These are phyloP conservation scores for Podochytrium sp. DNA, from an alignment of 192 early-diverging fungal species.

Conservation along the genomic window DNA sequence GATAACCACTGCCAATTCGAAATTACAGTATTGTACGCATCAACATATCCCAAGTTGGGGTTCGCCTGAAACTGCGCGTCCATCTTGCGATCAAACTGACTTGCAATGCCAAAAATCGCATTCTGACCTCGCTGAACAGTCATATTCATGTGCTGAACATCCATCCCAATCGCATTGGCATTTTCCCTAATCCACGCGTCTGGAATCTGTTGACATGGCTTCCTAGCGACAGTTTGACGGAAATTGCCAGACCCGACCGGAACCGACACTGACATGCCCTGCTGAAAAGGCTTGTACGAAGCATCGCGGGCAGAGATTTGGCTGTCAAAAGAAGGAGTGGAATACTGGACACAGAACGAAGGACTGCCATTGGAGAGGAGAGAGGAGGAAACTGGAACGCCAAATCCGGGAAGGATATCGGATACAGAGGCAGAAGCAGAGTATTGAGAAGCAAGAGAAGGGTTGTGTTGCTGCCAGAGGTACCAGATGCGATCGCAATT, in stretches of 20 bases:
- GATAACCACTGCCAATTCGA: not conserved
- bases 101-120: not conserved
- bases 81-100: not conserved
- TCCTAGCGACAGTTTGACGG: too few relatives aligned
- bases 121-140: not conserved
- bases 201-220: not conserved
- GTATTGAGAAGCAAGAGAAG: not conserved
- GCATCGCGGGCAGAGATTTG: too few relatives aligned
- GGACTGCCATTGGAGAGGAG: conserved; percentile 1
- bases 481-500: conserved; percentile 24
- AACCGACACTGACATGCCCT: too few relatives aligned
- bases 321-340: too few relatives aligned
- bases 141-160: conserved; percentile 9
- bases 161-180: not conserved
- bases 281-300: too few relatives aligned
- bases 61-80: not conserved
- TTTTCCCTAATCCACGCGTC: not conserved
- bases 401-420: conserved; percentile 19
- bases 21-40: not conserved
- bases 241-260: too few relatives aligned
- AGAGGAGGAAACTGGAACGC: not conserved
- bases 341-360: conserved; percentile 5
- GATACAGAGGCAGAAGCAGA: not conserved
- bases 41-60: not conserved
- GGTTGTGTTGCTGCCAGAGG: conserved; percentile 16